phyloP scores from a whole-genome alignment of 2,329 filamentous ascomycete species.

The Cladosporium cucumerinum region DNA sequence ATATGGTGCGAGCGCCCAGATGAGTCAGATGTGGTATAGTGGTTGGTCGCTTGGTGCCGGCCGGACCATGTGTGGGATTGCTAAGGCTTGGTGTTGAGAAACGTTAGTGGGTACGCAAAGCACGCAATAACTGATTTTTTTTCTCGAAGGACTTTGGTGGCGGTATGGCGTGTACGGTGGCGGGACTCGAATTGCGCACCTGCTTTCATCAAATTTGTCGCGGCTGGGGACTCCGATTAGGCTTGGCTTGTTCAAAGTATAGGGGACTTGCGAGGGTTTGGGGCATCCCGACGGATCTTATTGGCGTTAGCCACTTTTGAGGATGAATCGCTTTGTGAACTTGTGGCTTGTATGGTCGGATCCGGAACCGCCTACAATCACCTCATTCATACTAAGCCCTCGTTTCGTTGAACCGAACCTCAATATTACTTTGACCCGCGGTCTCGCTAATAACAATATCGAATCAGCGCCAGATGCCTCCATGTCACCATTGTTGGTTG shows the following conservation, averaged over 20 bases:
- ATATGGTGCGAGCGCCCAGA: background rate
- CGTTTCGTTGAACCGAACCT: background rate
- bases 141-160: background rate
- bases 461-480: background rate
- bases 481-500: background rate
- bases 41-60: background rate
- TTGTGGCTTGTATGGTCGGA: background rate
- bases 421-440: background rate
- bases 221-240: background rate
- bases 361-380: background rate
- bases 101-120: conserved; percentile 11
- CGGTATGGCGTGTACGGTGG: background rate
- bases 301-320: background rate
- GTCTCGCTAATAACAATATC: background rate
- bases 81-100: conserved; percentile 7
- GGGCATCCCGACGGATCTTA: background rate
- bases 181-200: background rate
- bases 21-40: conserved; percentile 16
- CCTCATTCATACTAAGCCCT: background rate
- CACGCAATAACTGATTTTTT: conserved; percentile 7
- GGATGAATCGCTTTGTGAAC: background rate
- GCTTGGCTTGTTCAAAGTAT: background rate
- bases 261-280: background rate
- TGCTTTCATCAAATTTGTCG: background rate
- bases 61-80: background rate